Evolutionary conservation across 2,329 filamentous ascomycete genomes (phyloP).

Genomic region (Emergomyces orientalis): DNA sequence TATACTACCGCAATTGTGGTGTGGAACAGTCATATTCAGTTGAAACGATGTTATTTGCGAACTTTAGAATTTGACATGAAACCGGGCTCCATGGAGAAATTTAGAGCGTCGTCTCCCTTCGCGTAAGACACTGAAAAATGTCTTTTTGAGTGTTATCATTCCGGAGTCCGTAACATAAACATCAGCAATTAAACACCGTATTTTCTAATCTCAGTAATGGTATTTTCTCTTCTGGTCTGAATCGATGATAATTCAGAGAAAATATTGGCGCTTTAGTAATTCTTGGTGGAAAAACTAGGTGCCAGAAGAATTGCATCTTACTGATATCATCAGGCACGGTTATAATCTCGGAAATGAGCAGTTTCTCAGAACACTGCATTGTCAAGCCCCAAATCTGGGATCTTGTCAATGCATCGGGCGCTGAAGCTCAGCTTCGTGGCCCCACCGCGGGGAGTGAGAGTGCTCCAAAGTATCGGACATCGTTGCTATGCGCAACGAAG

Average conservation of each 20-base stretch:
- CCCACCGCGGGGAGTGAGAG: not conserved
- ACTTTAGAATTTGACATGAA: not conserved
- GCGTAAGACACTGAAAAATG: no score
- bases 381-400: not conserved
- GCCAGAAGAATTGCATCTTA: not conserved
- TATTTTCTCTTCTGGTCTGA: not conserved
- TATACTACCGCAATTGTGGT: not conserved
- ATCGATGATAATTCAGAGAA: not conserved
- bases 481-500: not conserved
- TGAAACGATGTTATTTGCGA: not conserved
- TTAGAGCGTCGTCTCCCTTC: no score
- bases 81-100: not conserved
- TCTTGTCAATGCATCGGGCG: not conserved
- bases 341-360: not conserved
- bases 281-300: not conserved
- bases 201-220: not conserved
- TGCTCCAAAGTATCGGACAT: not conserved
- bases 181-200: not conserved
- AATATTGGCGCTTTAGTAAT: not conserved
- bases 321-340: not conserved
- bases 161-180: no score
- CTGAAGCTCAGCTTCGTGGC: not conserved
- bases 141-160: no score
- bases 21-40: not conserved
- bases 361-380: not conserved